Percentiles rank a stretch among this genome's conserved stretches.
Evolutionary conservation across 805 yeast species (phyloP).

Genomic region (Metschnikowia henanensis): DNA sequence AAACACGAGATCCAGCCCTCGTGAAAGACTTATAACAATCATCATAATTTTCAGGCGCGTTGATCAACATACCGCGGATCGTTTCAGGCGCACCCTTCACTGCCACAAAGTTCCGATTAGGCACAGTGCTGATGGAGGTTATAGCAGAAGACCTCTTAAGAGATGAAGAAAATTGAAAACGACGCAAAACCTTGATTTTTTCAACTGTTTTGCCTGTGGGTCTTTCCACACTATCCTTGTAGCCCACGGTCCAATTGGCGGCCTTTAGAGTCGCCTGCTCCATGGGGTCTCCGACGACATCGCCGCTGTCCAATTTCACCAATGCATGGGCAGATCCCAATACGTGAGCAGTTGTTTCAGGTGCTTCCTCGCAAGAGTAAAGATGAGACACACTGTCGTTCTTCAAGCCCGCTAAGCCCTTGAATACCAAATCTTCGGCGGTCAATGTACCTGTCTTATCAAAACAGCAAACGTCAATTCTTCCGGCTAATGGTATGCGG

Average conservation of each 20-base stretch:
- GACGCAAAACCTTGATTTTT: conserved; percentile 74
- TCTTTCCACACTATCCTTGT: conserved; percentile 68
- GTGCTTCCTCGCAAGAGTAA: conserved; percentile 59
- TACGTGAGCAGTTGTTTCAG: conserved; percentile 64
- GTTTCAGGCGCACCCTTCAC: conserved; percentile 99
- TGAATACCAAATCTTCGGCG: conserved; percentile 94
- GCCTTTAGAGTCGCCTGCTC: conserved; percentile 94
- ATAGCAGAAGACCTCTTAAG: conserved; percentile 93
- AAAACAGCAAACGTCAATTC: conserved; percentile 97
- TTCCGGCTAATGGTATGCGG: conserved; percentile 96
- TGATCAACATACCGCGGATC: conserved; percentile 68
- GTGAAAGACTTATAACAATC: conserved; percentile 86
- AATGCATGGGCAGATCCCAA: conserved; percentile 96
- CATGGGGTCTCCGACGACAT: conserved; percentile 98
- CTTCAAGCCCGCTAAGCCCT: conserved; percentile 88
- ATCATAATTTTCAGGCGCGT: conserved; percentile 79
- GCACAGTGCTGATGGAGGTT: conserved; percentile 51
- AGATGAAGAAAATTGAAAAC: conserved; percentile 96
- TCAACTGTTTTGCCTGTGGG: conserved; percentile 30
- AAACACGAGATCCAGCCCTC: conserved; percentile 93
- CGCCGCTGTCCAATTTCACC: conserved; percentile 93
- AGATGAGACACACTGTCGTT: conserved; percentile 53
- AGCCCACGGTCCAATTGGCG: conserved; percentile 80
- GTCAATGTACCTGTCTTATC: conserved; percentile 98
- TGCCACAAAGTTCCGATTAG: conserved; percentile 62